A percentile compares a stretch with the other conserved stretches of the same genome.
phyloP scores from a whole-genome alignment of 2,329 filamentous ascomycete species.

The Colletotrichum godetiae region DNA sequence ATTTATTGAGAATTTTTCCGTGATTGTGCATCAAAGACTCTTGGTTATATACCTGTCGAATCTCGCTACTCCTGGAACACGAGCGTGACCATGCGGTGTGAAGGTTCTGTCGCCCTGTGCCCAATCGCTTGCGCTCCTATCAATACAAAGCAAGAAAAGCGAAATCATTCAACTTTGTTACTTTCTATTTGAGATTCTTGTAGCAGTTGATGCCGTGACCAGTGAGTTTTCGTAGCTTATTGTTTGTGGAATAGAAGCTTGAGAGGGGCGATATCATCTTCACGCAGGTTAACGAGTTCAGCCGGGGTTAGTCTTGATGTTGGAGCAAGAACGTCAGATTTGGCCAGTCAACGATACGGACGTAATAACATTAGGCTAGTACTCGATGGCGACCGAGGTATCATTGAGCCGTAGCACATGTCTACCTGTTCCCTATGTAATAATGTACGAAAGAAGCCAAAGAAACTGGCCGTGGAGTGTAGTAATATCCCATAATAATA shows the following conservation, averaged over 20 bases:
- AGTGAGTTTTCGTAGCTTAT: no score
- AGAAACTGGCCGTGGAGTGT: not conserved
- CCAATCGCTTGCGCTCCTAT: no score
- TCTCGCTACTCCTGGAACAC: not conserved
- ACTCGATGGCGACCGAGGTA: constrained; percentile 7
- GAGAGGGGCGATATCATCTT: no score
- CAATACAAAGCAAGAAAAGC: no score
- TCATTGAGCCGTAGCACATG: constrained; percentile 10
- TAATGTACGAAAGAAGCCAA: not conserved
- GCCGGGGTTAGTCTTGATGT: no score
- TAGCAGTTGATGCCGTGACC: no score
- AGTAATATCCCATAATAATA: not conserved
- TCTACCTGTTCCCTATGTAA: constrained; percentile 2
- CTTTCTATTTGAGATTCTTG: no score
- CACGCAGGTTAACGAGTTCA: no score
- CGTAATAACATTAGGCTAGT: constrained; percentile 26
- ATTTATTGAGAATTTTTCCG: not conserved
- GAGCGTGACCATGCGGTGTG: not conserved
- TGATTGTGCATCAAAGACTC: not conserved
- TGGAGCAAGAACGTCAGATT: not conserved
- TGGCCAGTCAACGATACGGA: constrained; percentile 8
- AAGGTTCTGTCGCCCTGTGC: no score
- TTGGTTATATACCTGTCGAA: not conserved
- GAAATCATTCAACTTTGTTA: no score
- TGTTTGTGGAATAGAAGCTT: no score